Percentiles rank a stretch among this genome's conserved stretches.
Conservation (phyloP, 1,284 basidiomycete species). For the Phylloboletellus chloephorus region DNA sequence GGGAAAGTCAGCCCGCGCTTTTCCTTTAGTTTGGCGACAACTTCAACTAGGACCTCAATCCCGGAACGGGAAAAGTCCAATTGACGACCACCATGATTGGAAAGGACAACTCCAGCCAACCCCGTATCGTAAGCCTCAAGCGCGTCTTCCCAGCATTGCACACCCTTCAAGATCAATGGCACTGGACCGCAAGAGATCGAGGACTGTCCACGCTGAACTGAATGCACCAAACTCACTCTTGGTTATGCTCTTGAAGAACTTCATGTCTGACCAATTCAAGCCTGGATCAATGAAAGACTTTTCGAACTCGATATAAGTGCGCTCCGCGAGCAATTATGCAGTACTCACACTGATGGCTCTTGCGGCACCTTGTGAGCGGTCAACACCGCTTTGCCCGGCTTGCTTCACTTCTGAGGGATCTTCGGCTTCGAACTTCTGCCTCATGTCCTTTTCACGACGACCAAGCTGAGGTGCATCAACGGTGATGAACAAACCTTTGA, state of each 20-base stretch:
- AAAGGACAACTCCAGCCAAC: slow-evolving; percentile 80
- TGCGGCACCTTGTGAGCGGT: slow-evolving; percentile 87
- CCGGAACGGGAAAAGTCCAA: slow-evolving; percentile 89
- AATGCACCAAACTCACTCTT: slow-evolving; percentile 49
- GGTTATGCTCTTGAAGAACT: slow-evolving; percentile 87
- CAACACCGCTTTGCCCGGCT: slow-evolving; percentile 55
- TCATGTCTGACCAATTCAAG: slow-evolving; percentile 81
- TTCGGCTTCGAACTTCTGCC: slow-evolving; percentile 89
- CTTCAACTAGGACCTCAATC: slow-evolving; percentile 86
- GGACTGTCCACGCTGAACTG: neutral
- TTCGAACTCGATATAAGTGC: slow-evolving; percentile 8
- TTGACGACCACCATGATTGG: slow-evolving; percentile 91
- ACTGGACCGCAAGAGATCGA: slow-evolving; percentile 40
- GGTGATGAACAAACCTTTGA: slow-evolving; percentile 86
- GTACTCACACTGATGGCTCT: slow-evolving; percentile 81
- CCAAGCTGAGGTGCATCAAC: slow-evolving; percentile 93
- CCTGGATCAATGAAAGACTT: slow-evolving; percentile 92
- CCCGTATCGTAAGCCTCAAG: slow-evolving; percentile 83
- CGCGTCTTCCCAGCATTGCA: slow-evolving; percentile 93
- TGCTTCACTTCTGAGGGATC: slow-evolving; percentile 68
- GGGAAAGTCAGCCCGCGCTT: slow-evolving; percentile 62
- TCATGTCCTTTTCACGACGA: slow-evolving; percentile 91
- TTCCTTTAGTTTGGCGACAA: slow-evolving; percentile 69
- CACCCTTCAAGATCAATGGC: slow-evolving; percentile 90
- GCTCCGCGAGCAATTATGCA: neutral